A percentile compares a stretch with the other conserved stretches of the same genome.
Evolutionary conservation across 768 basidiomycete species (phyloP).

Genomic region (Xanthoconium stramineum): DNA sequence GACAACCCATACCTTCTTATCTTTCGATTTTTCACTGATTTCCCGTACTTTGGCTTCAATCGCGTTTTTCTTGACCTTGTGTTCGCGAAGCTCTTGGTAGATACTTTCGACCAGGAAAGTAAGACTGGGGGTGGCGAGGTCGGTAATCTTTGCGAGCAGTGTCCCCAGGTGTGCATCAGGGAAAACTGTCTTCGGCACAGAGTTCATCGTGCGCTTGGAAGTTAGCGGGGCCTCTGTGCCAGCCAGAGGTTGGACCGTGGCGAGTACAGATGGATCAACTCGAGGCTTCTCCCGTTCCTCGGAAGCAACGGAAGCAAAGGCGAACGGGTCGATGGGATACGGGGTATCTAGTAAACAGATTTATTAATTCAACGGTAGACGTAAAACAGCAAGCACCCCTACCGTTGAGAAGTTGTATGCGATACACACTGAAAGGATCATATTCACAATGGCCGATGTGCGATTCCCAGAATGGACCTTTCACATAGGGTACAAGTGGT

Average conservation of each 20-base stretch:
- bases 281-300: conserved; percentile 33
- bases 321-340: conserved; percentile 74
- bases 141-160: conserved; percentile 61
- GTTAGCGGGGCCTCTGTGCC: conserved; percentile 17
- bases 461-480: conserved; percentile 81
- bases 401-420: conserved; percentile 87
- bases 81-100: conserved; percentile 61
- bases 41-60: conserved; percentile 80
- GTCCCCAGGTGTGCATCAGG: conserved; percentile 62
- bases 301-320: conserved; percentile 52
- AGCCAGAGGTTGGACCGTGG: conserved; percentile 27
- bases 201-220: conserved; percentile 25
- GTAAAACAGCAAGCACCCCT: conserved; percentile 17
- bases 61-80: conserved; percentile 79
- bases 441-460: conserved; percentile 63
- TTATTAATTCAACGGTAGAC: conserved; percentile 1
- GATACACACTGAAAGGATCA: conserved; percentile 69
- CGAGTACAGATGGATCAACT: conserved; percentile 37
- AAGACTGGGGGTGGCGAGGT: conserved; percentile 59
- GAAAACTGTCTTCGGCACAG: conserved; percentile 55
- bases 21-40: conserved; percentile 70
- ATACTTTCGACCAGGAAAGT: conserved; percentile 69
- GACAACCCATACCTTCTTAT: conserved; percentile 72
- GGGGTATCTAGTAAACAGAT: conserved; percentile 54
- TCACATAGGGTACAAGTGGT: conserved; percentile 75